Percentiles rank a stretch among this genome's conserved stretches.
phyloP scores from a whole-genome alignment of 1,139 yeast species.

The Geotrichum armillariae region DNA sequence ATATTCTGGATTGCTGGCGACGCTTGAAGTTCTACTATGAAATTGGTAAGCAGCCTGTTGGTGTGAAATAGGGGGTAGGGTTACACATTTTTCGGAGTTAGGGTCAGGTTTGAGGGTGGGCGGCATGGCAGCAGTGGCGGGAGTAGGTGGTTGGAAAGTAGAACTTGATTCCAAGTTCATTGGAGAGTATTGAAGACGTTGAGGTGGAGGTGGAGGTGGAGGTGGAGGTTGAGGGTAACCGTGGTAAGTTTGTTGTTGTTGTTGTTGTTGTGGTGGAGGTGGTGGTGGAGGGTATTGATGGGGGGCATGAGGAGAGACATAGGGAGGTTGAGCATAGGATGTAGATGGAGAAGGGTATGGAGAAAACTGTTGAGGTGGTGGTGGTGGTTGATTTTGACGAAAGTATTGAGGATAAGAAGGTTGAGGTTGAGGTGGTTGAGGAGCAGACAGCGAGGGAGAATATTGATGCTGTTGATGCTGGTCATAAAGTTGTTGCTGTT shows the following conservation, averaged over 20 bases:
- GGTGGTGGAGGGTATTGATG: conserved; percentile 2
- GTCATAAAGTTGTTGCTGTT: background rate
- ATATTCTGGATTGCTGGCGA: conserved; percentile 21
- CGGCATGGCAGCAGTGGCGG: conserved; percentile 14
- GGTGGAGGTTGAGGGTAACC: conserved; percentile 3
- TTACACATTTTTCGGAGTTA: conserved; percentile 7
- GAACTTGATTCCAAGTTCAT: too few species aligned
- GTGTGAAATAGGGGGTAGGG: conserved; percentile 15
- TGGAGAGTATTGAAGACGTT: conserved; percentile 2
- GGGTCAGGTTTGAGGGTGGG: conserved; percentile 15
- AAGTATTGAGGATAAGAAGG: conserved; percentile 7
- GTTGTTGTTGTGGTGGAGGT: conserved; percentile 1
- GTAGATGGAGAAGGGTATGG: conserved; percentile 3
- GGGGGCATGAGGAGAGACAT: conserved; percentile 5
- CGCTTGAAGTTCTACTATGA: conserved; percentile 19
- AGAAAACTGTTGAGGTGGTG: background rate
- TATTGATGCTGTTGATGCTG: conserved; percentile 4
- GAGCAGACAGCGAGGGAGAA: conserved; percentile 2
- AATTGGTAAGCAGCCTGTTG: conserved; percentile 8
- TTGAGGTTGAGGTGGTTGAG: conserved; percentile 5
- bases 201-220: conserved; percentile 2
- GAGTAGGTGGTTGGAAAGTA: conserved; percentile 1
- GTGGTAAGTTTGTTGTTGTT: background rate
- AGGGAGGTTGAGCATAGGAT: conserved; percentile 6
- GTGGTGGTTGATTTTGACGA: background rate